Conservation (phyloP, 352 stramenopile species). For the Phytophthora fragariae region DNA sequence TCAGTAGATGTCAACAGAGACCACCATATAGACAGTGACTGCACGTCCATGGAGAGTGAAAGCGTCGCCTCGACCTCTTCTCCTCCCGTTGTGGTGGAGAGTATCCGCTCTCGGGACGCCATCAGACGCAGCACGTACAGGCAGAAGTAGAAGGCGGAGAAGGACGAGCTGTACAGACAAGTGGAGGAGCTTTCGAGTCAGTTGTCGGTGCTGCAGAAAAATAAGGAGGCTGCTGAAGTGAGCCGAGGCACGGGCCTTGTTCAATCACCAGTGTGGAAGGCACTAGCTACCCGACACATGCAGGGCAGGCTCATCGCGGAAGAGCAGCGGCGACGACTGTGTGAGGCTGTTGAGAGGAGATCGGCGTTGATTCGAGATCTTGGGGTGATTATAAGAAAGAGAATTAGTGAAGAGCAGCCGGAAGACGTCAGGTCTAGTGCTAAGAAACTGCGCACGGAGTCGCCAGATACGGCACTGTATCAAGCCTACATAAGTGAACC, state of each 20-base stretch:
- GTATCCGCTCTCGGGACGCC: constrained; percentile 31
- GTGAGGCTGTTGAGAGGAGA: constrained; percentile 20
- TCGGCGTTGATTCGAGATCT: constrained; percentile 27
- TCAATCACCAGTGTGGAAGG: constrained; percentile 27
- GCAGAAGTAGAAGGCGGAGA: constrained; percentile 37
- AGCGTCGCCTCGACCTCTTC: constrained; percentile 20
- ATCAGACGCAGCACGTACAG: constrained; percentile 32
- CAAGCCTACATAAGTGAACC: constrained; percentile 34
- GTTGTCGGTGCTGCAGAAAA: constrained; percentile 15
- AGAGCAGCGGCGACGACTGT: constrained; percentile 28
- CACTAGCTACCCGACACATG: constrained; percentile 26
- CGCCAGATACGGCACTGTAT: constrained; percentile 28
- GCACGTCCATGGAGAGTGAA: constrained; percentile 27
- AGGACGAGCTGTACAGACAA: constrained; percentile 19
- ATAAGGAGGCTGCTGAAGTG: constrained; percentile 7
- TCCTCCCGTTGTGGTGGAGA: constrained; percentile 18
- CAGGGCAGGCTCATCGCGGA: constrained; percentile 27
- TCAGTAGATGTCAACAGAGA: background rate
- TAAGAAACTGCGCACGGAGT: constrained; percentile 21
- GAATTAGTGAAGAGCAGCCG: constrained; percentile 27
- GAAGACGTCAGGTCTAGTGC: background rate
- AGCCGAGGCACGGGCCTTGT: constrained; percentile 3
- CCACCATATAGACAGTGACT: constrained; percentile 29
- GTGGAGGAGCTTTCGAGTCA: constrained; percentile 25
- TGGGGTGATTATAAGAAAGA: constrained; percentile 25